Evolutionary conservation across 164 flowering plant species (phyloP).

Genomic region (Stephania cephalantha): DNA sequence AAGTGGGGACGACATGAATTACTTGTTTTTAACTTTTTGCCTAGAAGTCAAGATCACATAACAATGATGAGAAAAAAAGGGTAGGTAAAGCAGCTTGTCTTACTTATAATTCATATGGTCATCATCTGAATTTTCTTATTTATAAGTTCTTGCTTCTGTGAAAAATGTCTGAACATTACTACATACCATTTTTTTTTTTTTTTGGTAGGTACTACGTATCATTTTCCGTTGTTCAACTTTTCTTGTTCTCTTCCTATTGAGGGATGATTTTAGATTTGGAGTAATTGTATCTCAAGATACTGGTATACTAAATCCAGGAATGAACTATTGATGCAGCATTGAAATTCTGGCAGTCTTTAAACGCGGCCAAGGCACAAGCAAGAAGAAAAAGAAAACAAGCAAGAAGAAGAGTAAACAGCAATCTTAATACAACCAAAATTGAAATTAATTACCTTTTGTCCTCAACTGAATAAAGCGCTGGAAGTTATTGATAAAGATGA

Average conservation of each 20-base stretch:
- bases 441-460: slow-evolving; percentile 5
- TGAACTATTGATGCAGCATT: slow-evolving; percentile 54
- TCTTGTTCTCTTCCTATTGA: neutral
- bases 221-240: neutral
- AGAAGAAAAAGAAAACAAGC: slow-evolving; percentile 52
- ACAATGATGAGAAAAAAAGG: too few species aligned
- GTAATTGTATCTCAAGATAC: neutral
- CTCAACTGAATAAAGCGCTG: neutral
- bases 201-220: too few species aligned
- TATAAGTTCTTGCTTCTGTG: neutral
- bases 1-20: neutral
- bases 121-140: neutral
- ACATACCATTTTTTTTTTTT: too few species aligned
- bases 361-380: slow-evolving; percentile 33
- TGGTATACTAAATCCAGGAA: neutral
- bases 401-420: slow-evolving; percentile 47
- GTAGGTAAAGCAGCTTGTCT: too few species aligned
- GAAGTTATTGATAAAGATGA: neutral
- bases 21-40: too few species aligned
- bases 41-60: too few species aligned
- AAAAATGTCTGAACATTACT: neutral
- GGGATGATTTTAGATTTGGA: neutral
- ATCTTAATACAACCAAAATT: neutral
- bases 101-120: too few species aligned
- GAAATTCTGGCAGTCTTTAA: slow-evolving; percentile 87